Percentiles rank a stretch among this genome's conserved stretches.
These are phyloP conservation scores for Rhizoctonia solani DNA, from an alignment of 1,284 basidiomycete species.

Conservation along the genomic window DNA sequence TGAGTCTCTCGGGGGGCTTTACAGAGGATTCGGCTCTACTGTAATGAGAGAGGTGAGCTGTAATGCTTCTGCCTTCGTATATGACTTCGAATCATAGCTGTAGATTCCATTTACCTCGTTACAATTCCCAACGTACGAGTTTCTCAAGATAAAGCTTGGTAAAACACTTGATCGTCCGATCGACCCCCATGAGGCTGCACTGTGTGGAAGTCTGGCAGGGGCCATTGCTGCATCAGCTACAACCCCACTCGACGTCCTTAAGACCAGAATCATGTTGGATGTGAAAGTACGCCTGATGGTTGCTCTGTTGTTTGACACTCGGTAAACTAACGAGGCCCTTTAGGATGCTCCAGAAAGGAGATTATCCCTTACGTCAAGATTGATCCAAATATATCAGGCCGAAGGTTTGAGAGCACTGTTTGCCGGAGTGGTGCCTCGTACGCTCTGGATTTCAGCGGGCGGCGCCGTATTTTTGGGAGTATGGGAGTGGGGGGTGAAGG, in stretches of 20 bases:
- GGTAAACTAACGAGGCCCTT: neutral
- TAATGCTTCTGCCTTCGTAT: neutral
- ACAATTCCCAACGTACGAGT: constrained; percentile 96
- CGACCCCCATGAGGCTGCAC: constrained; percentile 81
- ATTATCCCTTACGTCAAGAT: constrained; percentile 58
- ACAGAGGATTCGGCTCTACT: constrained; percentile 78
- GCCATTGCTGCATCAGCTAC: constrained; percentile 88
- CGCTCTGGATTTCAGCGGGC: constrained; percentile 93
- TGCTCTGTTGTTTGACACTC: neutral
- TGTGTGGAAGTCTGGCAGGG: constrained; percentile 91
- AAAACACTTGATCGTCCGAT: constrained; percentile 57
- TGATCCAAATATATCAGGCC: constrained; percentile 65
- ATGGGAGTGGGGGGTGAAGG: constrained; percentile 73
- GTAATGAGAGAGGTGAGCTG: constrained; percentile 71
- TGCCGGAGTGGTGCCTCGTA: constrained; percentile 86
- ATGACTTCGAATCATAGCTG: neutral
- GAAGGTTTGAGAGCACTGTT: constrained; percentile 85
- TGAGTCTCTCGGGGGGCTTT: constrained; percentile 72
- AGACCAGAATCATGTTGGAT: constrained; percentile 97
- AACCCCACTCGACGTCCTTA: constrained; percentile 95
- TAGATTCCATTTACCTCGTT: constrained; percentile 97
- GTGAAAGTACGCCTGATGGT: constrained; percentile 58
- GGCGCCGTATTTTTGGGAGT: constrained; percentile 96
- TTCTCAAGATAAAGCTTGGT: constrained; percentile 72
- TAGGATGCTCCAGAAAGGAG: constrained; percentile 57